phyloP scores from a whole-genome alignment of 495 filamentous ascomycete genomes.

The Talaromyces nanjingensis region DNA sequence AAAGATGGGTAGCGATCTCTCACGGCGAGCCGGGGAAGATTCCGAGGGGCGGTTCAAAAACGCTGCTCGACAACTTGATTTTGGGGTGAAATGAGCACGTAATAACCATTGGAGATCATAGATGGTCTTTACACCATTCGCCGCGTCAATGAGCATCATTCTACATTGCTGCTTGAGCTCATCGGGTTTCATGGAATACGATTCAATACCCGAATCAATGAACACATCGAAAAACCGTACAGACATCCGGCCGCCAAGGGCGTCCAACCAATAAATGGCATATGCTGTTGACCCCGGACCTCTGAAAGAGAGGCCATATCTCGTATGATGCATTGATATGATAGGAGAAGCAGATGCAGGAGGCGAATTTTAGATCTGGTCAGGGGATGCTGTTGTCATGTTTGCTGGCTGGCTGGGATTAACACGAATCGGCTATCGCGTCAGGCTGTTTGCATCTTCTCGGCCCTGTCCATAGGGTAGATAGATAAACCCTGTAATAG shows the following conservation, averaged over 20 bases:
- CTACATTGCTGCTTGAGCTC: not conserved
- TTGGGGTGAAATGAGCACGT: constrained; percentile 48
- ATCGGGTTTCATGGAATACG: not conserved
- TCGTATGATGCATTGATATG: not conserved
- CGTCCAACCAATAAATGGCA: not conserved
- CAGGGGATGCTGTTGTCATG: not conserved
- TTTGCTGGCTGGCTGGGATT: not conserved
- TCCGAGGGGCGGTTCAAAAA: constrained; percentile 59
- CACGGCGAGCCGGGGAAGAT: constrained; percentile 66
- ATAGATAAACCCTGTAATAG: not conserved
- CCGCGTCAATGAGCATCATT: not conserved
- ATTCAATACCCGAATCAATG: not conserved
- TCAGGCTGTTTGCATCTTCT: not conserved
- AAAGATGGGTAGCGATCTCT: constrained; percentile 80
- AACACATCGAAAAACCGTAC: not conserved
- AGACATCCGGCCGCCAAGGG: not conserved
- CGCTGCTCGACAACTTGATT: constrained; percentile 85
- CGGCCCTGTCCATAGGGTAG: not conserved
- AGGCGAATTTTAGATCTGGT: not conserved
- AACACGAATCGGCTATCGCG: not conserved
- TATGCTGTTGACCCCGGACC: not conserved
- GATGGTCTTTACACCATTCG: not conserved
- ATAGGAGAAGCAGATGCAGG: not conserved
- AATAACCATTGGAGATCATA: not conserved
- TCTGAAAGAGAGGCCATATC: not conserved